Evolutionary conservation across 2,329 filamentous ascomycete genomes (phyloP), one percentile per base, ranked within the genome.

Genomic region (Ophiocordyceps camponoti-rufipedis): DNA sequence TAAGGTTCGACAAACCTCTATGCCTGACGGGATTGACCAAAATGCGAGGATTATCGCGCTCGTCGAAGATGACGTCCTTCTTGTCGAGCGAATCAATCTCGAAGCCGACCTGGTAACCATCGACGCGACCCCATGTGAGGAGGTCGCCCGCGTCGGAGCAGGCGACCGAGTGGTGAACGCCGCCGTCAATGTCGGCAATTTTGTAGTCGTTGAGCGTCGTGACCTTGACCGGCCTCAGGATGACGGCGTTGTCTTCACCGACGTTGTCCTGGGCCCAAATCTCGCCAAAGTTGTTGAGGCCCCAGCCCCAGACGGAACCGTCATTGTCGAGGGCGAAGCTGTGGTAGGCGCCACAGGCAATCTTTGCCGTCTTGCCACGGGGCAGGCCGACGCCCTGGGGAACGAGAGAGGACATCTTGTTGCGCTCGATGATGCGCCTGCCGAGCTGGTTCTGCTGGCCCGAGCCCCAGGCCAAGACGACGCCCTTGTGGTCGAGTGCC

Each of bases 201-300:
- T 74, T 66, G 57, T 75, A 72, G 41, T 72, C 71, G 28, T 70
- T 67, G 9, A 95, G 71, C 7, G 71, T 71, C 9, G 74, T 64
- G 28, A 94, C 74, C 44, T 81, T 65, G 40, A 74, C 75, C 3
- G 86, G 83, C 52, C 75, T 74, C n/a, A 82, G 71, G 44, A 94
- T 73, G 49, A 81, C 84, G 45, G 78, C 80, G 28, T 74, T 72
- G 16, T 69, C 62, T 48, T 62, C 59, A 18, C 66, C 60, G 33
- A 64, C 67, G 47, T 83, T 72, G 45, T 72, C 67, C 44, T 68
- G 68, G 44, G 83, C 75, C 5, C 66, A 85, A 14, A 83, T 84
- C 65, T 94, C 81, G 50, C 81, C 83, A 61, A 84, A 93, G 63
- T 83, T 87, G 70, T 94, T 94, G 29, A 89, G 68, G 23, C 87